Evolutionary conservation across 2,329 filamentous ascomycete species (phyloP).

Genomic region (Claviceps capensis): DNA sequence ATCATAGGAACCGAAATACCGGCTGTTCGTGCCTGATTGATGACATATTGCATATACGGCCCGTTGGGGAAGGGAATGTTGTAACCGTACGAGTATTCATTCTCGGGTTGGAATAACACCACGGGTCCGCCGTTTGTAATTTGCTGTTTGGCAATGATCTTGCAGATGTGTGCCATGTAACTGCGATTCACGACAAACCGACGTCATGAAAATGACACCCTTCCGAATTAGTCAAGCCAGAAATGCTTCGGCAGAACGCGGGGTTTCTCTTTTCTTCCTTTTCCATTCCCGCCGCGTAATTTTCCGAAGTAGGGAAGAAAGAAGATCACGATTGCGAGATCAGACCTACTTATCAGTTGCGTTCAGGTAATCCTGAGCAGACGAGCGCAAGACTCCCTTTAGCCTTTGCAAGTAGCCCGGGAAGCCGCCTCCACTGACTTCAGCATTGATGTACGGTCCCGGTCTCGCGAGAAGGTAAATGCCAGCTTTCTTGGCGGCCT

Average conservation of each 20-base stretch:
- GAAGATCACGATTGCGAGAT: not conserved
- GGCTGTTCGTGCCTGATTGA: conserved; percentile 51
- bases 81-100: conserved; percentile 53
- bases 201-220: not conserved
- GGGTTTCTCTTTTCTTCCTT: not conserved
- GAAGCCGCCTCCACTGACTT: conserved; percentile 63
- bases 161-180: conserved; percentile 48
- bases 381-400: conserved; percentile 50
- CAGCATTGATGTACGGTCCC: conserved; percentile 68
- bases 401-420: conserved; percentile 66
- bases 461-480: conserved; percentile 64
- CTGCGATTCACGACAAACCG: conserved; percentile 14
- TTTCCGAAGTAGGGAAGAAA: not conserved
- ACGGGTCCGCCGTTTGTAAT: conserved; percentile 75
- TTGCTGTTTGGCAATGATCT: conserved; percentile 58
- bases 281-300: too few relatives aligned
- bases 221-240: not conserved
- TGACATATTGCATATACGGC: conserved; percentile 56
- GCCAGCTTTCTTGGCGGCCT: conserved; percentile 57
- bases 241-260: not conserved
- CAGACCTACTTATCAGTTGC: conserved; percentile 48
- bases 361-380: conserved; percentile 45
- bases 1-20: conserved; percentile 65
- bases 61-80: conserved; percentile 46
- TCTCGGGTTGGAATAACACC: conserved; percentile 69